These are phyloP conservation scores for Ganoderma lucidum DNA, from an alignment of 1,284 basidiomycete genomes.

Conservation along the genomic window DNA sequence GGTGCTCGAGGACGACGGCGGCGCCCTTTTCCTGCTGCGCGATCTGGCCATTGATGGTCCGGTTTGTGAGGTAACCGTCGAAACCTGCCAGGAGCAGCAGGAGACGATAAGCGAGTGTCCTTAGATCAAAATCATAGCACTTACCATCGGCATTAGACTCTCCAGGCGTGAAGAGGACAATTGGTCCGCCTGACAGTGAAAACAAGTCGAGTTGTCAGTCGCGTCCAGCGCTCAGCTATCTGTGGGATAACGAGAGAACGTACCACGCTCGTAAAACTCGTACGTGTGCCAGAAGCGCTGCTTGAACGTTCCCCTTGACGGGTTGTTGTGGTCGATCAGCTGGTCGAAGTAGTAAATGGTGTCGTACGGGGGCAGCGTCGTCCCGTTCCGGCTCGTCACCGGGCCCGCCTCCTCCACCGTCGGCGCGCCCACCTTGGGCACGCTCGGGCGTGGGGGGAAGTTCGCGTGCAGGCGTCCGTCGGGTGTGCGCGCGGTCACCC, in stretches of 20 bases:
- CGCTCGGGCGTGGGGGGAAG: slow-evolving; percentile 26
- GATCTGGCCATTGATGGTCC: slow-evolving; percentile 69
- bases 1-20: slow-evolving; percentile 66
- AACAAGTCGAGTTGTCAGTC: background rate
- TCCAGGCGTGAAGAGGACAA: slow-evolving; percentile 65
- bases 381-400: slow-evolving; percentile 38
- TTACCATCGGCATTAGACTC: slow-evolving; percentile 54
- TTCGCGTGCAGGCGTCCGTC: slow-evolving; percentile 39
- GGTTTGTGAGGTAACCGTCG: slow-evolving; percentile 66
- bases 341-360: slow-evolving; percentile 71
- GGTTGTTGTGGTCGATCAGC: slow-evolving; percentile 75
- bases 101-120: background rate
- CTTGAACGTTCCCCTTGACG: slow-evolving; percentile 77
- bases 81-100: slow-evolving; percentile 38
- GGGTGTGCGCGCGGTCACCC: slow-evolving; percentile 26
- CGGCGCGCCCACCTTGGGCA: slow-evolving; percentile 8
- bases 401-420: slow-evolving; percentile 21
- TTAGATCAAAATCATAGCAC: slow-evolving; percentile 13
- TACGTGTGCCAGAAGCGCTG: slow-evolving; percentile 76
- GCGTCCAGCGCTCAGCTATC: background rate
- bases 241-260: background rate
- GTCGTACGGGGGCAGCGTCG: slow-evolving; percentile 41
- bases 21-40: slow-evolving; percentile 73
- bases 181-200: slow-evolving; percentile 60
- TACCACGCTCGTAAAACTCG: slow-evolving; percentile 67